Base-by-base conservation (phyloP, 352 stramenopile genomes). In the Paralagenidium karlingii region DNA sequence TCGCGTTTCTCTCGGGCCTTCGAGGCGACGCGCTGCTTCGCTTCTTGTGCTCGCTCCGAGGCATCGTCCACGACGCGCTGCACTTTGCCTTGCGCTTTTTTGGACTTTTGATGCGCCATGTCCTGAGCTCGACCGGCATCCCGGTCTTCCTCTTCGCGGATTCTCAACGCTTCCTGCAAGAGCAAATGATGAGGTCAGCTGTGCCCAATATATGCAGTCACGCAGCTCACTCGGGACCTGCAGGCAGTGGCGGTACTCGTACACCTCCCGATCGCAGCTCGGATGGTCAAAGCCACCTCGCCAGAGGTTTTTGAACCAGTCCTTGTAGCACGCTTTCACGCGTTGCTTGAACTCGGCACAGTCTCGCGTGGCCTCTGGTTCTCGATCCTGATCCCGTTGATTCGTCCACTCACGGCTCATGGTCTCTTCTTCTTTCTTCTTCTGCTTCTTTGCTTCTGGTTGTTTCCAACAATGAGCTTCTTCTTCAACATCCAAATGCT, bases 301-400 rank as follows among this genome's bases (percentile, higher is more conserved):
- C 68, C 73, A 82, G 29, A 88, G 60, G 22, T 61, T 57, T 45
- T 84, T 66, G 56, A 88, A 88, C 75, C 75, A 88, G 52, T 78
- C 70, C 28, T 61, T 68, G 53, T 88, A 88, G 60, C 75, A 88
- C 37, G 60, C 63, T 50, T 83, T 82, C 24, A 84, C 75, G 33
- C 70, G 70, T 42, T 82, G 66, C 55, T 88, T 88, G 45, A 65
- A 63, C 55, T 83, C 68, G 15, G 67, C 58, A 45, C 75, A 88
- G 61, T 84, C 75, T n/a, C 40, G 20, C 15, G 40, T 19, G 8
- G 40, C 40, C 40, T 47, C 40, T n/a, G n/a, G n/a, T n/a, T n/a
- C n/a, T n/a, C n/a, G n/a, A n/a, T n/a, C n/a, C n/a, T n/a, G n/a
- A n/a, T n/a, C n/a, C n/a, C n/a, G n/a, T n/a, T n/a, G n/a, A n/a